Percentiles rank a stretch among this genome's conserved stretches.
These are phyloP conservation scores for Boletus tomentosulus DNA, from an alignment of 768 basidiomycete genomes.

Conservation along the genomic window DNA sequence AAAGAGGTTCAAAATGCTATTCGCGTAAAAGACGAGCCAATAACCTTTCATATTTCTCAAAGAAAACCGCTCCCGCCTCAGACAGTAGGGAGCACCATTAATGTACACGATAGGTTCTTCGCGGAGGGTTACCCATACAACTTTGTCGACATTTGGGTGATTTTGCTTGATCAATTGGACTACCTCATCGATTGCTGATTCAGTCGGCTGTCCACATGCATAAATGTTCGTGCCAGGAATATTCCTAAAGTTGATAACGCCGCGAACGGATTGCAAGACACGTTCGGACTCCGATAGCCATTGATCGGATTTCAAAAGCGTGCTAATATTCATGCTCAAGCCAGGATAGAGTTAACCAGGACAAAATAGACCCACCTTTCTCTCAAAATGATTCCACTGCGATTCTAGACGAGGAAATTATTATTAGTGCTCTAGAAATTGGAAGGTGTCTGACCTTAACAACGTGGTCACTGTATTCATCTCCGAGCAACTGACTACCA, in stretches of 20 bases:
- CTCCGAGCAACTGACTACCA: slow-evolving; percentile 85
- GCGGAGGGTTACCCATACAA: slow-evolving; percentile 91
- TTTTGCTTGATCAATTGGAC: slow-evolving; percentile 56
- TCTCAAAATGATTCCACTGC: slow-evolving; percentile 90
- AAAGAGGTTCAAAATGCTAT: not conserved
- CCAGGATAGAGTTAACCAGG: not conserved
- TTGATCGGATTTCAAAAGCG: slow-evolving; percentile 87
- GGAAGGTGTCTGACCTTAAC: slow-evolving; percentile 56
- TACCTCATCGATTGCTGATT: slow-evolving; percentile 80
- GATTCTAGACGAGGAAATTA: slow-evolving; percentile 51
- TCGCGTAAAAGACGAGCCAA: slow-evolving; percentile 1
- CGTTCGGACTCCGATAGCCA: slow-evolving; percentile 75
- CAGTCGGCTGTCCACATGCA: slow-evolving; percentile 89
- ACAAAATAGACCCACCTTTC: slow-evolving; percentile 55
- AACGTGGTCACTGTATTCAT: slow-evolving; percentile 94
- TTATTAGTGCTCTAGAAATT: not conserved
- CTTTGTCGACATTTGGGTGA: slow-evolving; percentile 55
- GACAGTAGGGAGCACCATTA: slow-evolving; percentile 89
- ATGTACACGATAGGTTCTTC: slow-evolving; percentile 92
- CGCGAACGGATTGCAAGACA: slow-evolving; percentile 69
- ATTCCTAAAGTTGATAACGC: slow-evolving; percentile 93
- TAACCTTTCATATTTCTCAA: slow-evolving; percentile 92
- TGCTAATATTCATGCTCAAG: slow-evolving; percentile 39
- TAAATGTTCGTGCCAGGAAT: slow-evolving; percentile 79
- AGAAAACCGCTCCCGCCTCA: slow-evolving; percentile 80